A percentile compares a stretch with the other conserved stretches of the same genome.
phyloP scores from a whole-genome alignment of 495 filamentous ascomycete genomes.

The Neurospora intermedia region DNA sequence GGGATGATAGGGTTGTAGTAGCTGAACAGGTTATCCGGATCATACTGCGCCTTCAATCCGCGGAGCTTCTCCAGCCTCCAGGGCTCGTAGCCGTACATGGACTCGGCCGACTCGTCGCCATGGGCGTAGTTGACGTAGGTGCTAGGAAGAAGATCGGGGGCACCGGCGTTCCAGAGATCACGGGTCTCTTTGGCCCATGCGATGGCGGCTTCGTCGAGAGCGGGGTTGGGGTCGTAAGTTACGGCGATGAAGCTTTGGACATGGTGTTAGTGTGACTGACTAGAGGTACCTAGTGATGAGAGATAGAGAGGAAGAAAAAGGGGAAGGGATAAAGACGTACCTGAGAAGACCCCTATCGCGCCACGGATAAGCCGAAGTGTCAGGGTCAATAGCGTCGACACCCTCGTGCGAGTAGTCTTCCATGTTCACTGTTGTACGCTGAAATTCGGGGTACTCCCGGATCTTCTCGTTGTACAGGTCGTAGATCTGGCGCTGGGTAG shows the following conservation, averaged over 20 bases:
- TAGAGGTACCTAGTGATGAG: neutral
- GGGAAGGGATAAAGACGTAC: neutral
- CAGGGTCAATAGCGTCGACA: constrained; percentile 27
- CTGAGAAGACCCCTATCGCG: constrained; percentile 13
- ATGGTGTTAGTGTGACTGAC: neutral
- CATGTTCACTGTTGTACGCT: constrained; percentile 40
- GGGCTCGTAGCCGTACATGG: constrained; percentile 27
- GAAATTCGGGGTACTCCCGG: constrained; percentile 12
- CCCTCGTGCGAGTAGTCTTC: constrained; percentile 42
- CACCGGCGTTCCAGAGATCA: neutral
- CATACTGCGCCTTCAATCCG: constrained; percentile 43
- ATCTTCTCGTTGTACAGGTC: constrained; percentile 26
- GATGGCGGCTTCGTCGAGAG: neutral
- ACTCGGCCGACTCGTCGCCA: constrained; percentile 25
- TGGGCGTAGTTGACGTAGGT: constrained; percentile 27
- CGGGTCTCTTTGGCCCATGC: neutral
- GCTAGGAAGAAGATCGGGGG: constrained; percentile 12
- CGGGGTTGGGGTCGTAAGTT: neutral
- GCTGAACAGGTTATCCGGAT: constrained; percentile 39
- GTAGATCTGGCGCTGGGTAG: constrained; percentile 32
- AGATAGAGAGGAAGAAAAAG: neutral
- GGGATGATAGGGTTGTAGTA: constrained; percentile 36
- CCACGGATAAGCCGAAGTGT: constrained; percentile 32
- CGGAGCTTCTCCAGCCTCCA: constrained; percentile 37
- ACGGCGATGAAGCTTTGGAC: neutral